Evolutionary conservation across 768 basidiomycete genomes (phyloP), one percentile per base, ranked within the genome.

Genomic region (Cubamyces lactineus): DNA sequence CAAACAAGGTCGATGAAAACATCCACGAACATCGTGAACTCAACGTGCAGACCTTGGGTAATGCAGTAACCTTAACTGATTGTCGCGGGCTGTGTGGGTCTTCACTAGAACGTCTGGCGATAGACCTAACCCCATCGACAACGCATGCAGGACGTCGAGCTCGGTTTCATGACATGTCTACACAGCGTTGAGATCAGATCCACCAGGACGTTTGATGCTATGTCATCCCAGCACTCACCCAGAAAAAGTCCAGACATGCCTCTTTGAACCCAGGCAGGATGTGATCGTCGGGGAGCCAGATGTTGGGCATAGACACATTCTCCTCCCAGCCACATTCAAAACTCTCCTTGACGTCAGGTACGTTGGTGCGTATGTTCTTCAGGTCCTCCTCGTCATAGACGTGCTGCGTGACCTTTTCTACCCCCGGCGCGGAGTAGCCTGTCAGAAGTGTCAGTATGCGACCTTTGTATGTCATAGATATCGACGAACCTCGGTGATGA

Each of bases 41-140:
- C 23, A 26, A 17, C 13, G n/a, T 24, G 40, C 49, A 1, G 15
- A 71, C 71, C 71, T 71, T 5, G 84, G 85, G 69, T 87, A 86
- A 61, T 84, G 84, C 24, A 84, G 72, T n/a, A 87, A 69, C 5
- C 85, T 78, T 15, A 86, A 74, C 53, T 86, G 84, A 66, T 86
- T 84, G 61, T 84, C 80, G 5, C 76, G 74, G 0, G 66, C 72
- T 2, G 74, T 72, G 62, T 86, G 84, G 46, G 71, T 76, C 21
- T 70, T 34, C 1, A 74, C 57, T 59, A 87, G 81, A 61, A 81
- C 82, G 17, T 80, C 79, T 16, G 70, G 70, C 17, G 80, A 75
- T 0, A 80, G 74, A 4, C 79, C 62, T 12, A 86, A 75, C 1
- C 78, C 82, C 3, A 84, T 52, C 0, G 84, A 81, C 3, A 87